Evolutionary conservation across 2,329 filamentous ascomycete species (phyloP).

Genomic region (Aspergillus thermomutatus): DNA sequence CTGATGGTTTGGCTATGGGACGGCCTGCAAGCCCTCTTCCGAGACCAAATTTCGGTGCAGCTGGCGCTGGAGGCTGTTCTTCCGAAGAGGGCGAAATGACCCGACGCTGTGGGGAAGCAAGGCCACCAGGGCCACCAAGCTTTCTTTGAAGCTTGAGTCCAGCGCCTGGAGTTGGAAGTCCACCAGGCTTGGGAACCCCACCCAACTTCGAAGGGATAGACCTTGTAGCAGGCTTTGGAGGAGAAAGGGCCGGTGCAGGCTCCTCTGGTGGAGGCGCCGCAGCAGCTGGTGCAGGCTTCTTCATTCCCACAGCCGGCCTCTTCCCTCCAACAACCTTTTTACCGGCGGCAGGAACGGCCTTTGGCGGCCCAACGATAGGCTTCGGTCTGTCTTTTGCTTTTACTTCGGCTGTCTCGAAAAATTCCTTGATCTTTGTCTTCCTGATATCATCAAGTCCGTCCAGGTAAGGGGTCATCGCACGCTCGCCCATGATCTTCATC

Average conservation of each 20-base stretch:
- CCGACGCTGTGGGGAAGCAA: slow-evolving; percentile 42
- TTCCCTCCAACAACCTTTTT: slow-evolving; percentile 55
- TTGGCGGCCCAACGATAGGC: slow-evolving; percentile 61
- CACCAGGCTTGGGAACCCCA: slow-evolving; percentile 39
- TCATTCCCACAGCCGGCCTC: slow-evolving; percentile 47
- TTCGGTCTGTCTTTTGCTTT: slow-evolving; percentile 93
- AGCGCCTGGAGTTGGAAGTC: slow-evolving; percentile 40
- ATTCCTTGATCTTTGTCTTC: slow-evolving; percentile 95
- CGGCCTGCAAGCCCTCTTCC: slow-evolving; percentile 79
- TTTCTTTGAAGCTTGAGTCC: slow-evolving; percentile 45
- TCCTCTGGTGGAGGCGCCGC: slow-evolving; percentile 55
- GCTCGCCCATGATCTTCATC: slow-evolving; percentile 98
- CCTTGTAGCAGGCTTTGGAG: slow-evolving; percentile 39
- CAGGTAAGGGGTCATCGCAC: slow-evolving; percentile 88
- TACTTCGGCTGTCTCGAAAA: slow-evolving; percentile 74
- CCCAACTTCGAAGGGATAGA: slow-evolving; percentile 46
- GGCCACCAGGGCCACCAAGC: slow-evolving; percentile 39
- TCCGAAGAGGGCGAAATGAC: slow-evolving; percentile 45
- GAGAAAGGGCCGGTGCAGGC: slow-evolving; percentile 49
- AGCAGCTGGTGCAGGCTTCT: slow-evolving; percentile 47
- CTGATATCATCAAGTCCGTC: slow-evolving; percentile 93
- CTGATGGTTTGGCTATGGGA: slow-evolving; percentile 71
- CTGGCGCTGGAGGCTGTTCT: slow-evolving; percentile 41
- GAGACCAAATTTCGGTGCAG: slow-evolving; percentile 57
- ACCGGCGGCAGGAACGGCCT: slow-evolving; percentile 53